A percentile compares a stretch with the other conserved stretches of the same genome.
Evolutionary conservation across 2,329 filamentous ascomycete species (phyloP).

Genomic region (Colletotrichum lini): DNA sequence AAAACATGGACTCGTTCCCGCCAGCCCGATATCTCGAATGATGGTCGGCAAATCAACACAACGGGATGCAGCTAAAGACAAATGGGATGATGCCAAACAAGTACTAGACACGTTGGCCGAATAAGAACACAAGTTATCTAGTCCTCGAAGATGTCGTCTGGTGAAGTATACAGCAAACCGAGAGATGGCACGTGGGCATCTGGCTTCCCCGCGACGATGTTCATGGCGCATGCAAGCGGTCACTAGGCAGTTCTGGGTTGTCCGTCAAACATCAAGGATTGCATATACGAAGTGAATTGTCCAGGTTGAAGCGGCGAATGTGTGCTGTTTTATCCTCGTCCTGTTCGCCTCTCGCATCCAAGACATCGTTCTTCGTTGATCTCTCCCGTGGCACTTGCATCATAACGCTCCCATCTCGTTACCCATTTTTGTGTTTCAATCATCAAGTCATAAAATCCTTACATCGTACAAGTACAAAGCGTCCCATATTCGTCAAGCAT

Average conservation of each 20-base stretch:
- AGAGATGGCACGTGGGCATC: not conserved
- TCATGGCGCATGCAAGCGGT: not conserved
- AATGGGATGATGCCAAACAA: not conserved
- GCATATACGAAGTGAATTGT: not conserved
- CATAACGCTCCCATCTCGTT: conserved; percentile 6
- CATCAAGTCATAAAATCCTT: conserved; percentile 19
- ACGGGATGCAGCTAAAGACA: not conserved
- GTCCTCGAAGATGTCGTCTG: not conserved
- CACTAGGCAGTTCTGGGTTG: not conserved
- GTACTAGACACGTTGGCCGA: not conserved
- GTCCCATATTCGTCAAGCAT: conserved; percentile 5
- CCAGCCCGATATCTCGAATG: not conserved
- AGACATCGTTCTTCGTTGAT: not conserved
- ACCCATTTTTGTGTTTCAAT: conserved; percentile 9
- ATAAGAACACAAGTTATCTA: not conserved
- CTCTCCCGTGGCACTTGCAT: not conserved
- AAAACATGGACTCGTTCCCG: not conserved
- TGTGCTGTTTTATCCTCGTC: not conserved
- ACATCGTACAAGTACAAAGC: conserved; percentile 17
- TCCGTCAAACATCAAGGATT: not conserved
- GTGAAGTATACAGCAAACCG: not conserved
- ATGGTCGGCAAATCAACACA: too few species aligned
- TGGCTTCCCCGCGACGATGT: not conserved
- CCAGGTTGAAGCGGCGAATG: not conserved
- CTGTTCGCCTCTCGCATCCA: not conserved